Percentiles rank a stretch among this genome's conserved stretches.
Conservation (phyloP, 2,329 filamentous ascomycete species). For the Xylariaceae sp. region DNA sequence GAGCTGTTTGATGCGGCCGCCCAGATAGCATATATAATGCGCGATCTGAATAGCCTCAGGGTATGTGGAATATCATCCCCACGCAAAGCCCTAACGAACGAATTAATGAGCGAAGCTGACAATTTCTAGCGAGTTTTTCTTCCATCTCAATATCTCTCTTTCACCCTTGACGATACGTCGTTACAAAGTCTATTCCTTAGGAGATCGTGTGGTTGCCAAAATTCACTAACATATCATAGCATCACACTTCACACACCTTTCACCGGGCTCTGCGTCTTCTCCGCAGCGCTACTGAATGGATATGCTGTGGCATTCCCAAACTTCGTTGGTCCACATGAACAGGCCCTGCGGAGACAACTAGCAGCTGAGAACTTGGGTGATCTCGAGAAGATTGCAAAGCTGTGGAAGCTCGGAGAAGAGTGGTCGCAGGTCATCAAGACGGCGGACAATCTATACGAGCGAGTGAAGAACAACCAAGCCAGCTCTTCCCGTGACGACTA, state of each 20-base stretch:
- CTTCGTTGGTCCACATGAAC: constrained; percentile 10
- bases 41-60: constrained; percentile 14
- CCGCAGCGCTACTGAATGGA: constrained; percentile 14
- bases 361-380: constrained; percentile 14
- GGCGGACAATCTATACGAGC: constrained; percentile 13
- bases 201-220: background rate
- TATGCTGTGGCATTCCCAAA: constrained; percentile 15
- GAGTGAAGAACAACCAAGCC: constrained; percentile 6
- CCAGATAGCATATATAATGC: constrained; percentile 17
- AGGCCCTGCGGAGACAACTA: constrained; percentile 8
- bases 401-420: constrained; percentile 15
- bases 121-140: too few species aligned
- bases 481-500: constrained; percentile 13
- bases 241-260: constrained; percentile 17
- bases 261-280: constrained; percentile 17
- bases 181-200: too few species aligned
- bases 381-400: constrained; percentile 11
- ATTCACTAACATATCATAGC: background rate
- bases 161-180: too few species aligned
- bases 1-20: constrained; percentile 15
- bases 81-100: background rate
- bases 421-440: constrained; percentile 15
- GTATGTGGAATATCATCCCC: background rate
- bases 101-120: too few species aligned
- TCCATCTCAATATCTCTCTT: too few species aligned